These are phyloP conservation scores for Talaromyces sp. DNA, from an alignment of 2,329 filamentous ascomycete species.

Conservation along the genomic window DNA sequence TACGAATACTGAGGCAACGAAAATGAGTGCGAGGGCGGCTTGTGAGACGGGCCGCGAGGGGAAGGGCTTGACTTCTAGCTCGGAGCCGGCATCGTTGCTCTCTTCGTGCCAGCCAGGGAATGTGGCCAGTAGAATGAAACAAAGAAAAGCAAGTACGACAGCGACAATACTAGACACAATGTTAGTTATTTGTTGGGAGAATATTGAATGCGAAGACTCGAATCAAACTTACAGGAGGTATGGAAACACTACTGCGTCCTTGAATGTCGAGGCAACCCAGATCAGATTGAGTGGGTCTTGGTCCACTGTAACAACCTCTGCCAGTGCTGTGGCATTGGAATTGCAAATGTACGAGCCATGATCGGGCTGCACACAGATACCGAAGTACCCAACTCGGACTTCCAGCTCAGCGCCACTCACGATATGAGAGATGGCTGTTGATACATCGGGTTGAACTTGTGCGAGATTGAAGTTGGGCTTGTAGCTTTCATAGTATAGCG, in stretches of 20 bases:
- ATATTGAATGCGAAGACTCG: background rate
- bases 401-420: constrained; percentile 82
- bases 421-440: constrained; percentile 84
- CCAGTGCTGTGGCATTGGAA: constrained; percentile 92
- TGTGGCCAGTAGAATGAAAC: constrained; percentile 89
- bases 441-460: constrained; percentile 87
- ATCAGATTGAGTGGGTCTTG: constrained; percentile 96
- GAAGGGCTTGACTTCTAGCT: constrained; percentile 91
- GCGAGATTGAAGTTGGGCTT: constrained; percentile 78
- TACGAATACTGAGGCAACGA: constrained; percentile 66
- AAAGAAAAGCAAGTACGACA: constrained; percentile 95
- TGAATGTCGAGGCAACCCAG: constrained; percentile 96
- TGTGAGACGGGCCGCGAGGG: constrained; percentile 91
- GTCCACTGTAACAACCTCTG: constrained; percentile 83
- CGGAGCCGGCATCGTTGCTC: constrained; percentile 75
- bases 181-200: constrained; percentile 1
- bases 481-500: constrained; percentile 93
- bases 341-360: constrained; percentile 91
- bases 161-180: constrained; percentile 75
- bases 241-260: constrained; percentile 97
- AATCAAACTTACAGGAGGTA: constrained; percentile 76
- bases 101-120: constrained; percentile 98
- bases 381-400: constrained; percentile 95
- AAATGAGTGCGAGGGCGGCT: constrained; percentile 90
- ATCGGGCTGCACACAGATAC: constrained; percentile 92